phyloP scores from a whole-genome alignment of 2,329 filamentous ascomycete species.

The Penicillium sp. region DNA sequence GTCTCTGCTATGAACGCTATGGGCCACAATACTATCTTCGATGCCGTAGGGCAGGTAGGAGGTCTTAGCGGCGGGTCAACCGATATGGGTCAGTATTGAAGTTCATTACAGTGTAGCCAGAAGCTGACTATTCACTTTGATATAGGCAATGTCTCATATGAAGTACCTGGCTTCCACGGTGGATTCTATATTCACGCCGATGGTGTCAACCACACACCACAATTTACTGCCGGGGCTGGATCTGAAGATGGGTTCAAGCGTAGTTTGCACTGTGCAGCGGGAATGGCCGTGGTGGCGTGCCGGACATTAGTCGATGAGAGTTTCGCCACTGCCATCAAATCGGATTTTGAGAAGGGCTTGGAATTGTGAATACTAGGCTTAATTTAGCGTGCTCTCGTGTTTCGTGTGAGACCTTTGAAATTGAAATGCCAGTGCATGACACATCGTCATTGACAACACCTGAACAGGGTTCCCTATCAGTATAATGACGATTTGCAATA shows the following conservation, averaged over 20 bases:
- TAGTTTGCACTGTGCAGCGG: constrained; percentile 17
- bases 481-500: background rate
- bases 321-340: constrained; percentile 13
- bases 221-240: constrained; percentile 19
- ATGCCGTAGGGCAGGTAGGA: constrained; percentile 19
- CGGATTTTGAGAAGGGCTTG: constrained; percentile 10
- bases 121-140: background rate
- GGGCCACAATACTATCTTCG: constrained; percentile 27
- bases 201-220: constrained; percentile 19
- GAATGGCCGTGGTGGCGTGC: constrained; percentile 21
- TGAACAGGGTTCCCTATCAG: background rate
- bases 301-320: constrained; percentile 12
- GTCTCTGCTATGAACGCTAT: constrained; percentile 31
- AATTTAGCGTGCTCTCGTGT: background rate
- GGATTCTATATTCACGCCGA: constrained; percentile 19
- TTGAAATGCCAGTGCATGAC: background rate
- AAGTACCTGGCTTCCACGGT: constrained; percentile 23
- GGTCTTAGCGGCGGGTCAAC: constrained; percentile 27
- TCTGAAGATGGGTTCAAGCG: constrained; percentile 15
- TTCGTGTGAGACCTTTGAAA: background rate
- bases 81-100: constrained; percentile 27
- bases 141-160: constrained; percentile 19
- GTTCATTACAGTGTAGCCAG: background rate
- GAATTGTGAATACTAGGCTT: background rate
- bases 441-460: background rate